Percentiles rank a stretch among this genome's conserved stretches.
These are phyloP conservation scores for Teratosphaeria gauchensis DNA, from an alignment of 2,329 filamentous ascomycete species.

Conservation along the genomic window DNA sequence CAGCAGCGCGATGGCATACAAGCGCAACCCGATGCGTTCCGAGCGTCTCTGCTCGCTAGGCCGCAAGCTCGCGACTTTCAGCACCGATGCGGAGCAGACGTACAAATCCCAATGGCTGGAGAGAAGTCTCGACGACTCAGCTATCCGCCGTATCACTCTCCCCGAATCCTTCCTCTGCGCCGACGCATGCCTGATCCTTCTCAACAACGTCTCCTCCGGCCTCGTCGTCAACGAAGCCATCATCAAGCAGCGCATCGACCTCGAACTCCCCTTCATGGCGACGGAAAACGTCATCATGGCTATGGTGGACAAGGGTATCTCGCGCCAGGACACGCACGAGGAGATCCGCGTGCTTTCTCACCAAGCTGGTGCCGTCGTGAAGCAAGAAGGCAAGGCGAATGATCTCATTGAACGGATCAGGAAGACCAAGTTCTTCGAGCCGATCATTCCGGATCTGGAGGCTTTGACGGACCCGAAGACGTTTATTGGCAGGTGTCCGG, in stretches of 20 bases:
- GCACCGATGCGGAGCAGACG: constrained; percentile 52
- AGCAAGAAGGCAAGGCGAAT: constrained; percentile 64
- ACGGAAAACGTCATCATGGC: constrained; percentile 64
- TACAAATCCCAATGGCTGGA: constrained; percentile 69
- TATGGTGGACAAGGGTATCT: constrained; percentile 59
- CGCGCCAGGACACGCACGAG: constrained; percentile 76
- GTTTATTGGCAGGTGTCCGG: constrained; percentile 29
- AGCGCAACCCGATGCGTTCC: constrained; percentile 50
- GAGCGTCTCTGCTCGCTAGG: constrained; percentile 53
- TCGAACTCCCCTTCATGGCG: constrained; percentile 65
- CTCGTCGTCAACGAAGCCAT: constrained; percentile 69
- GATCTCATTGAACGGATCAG: constrained; percentile 74
- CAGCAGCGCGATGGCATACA: constrained; percentile 57
- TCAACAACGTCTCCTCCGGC: constrained; percentile 61
- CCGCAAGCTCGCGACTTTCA: constrained; percentile 40
- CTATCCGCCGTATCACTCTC: constrained; percentile 50
- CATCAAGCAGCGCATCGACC: constrained; percentile 57
- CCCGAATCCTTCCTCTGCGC: constrained; percentile 41
- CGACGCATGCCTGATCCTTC: constrained; percentile 51
- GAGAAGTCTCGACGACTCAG: constrained; percentile 66
- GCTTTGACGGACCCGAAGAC: constrained; percentile 27
- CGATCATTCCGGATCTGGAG: constrained; percentile 28
- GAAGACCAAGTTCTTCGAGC: constrained; percentile 60
- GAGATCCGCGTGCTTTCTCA: constrained; percentile 72
- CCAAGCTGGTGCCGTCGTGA: constrained; percentile 61